Conservation (phyloP, 352 stramenopile genomes). For the Phytophthora cryptogea region DNA sequence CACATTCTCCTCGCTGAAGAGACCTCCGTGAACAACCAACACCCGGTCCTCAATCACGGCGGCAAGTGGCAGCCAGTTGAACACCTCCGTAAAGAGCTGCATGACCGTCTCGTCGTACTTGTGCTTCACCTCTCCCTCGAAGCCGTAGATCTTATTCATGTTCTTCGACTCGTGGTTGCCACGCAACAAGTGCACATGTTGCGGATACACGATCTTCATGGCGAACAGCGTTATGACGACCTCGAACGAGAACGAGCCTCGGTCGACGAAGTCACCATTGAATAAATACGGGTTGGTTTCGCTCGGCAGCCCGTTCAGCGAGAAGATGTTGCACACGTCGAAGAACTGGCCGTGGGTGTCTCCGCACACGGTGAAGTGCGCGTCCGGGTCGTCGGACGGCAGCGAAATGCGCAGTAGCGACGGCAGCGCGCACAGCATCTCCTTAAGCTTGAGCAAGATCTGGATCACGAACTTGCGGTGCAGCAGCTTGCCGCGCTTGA, state of each 20-base stretch:
- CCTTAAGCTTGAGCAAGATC: constrained; percentile 94
- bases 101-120: constrained; percentile 99
- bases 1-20: constrained; percentile 95
- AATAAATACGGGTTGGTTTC: constrained; percentile 98
- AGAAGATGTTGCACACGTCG: constrained; percentile 99
- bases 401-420: constrained; percentile 91
- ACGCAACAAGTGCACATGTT: constrained; percentile 93
- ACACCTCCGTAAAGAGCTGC: constrained; percentile 99
- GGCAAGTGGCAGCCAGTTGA: constrained; percentile 96
- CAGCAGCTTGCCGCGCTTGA: constrained; percentile 97
- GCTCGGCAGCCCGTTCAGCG: constrained; percentile 96
- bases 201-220: constrained; percentile 96
- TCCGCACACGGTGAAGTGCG: constrained; percentile 96
- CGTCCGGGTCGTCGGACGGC: constrained; percentile 45
- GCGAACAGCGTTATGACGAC: constrained; percentile 97
- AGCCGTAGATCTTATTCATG: constrained; percentile 99
- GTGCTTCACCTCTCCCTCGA: constrained; percentile 99
- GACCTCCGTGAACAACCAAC: constrained; percentile 97
- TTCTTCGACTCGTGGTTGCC: constrained; percentile 99
- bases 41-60: constrained; percentile 94
- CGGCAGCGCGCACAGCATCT: constrained; percentile 88
- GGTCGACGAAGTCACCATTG: constrained; percentile 99
- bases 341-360: constrained; percentile 99
- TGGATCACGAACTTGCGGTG: constrained; percentile 98
- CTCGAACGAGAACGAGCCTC: constrained; percentile 98